phyloP scores from a whole-genome alignment of 306 rosid genomes.

The Parietaria judaica region DNA sequence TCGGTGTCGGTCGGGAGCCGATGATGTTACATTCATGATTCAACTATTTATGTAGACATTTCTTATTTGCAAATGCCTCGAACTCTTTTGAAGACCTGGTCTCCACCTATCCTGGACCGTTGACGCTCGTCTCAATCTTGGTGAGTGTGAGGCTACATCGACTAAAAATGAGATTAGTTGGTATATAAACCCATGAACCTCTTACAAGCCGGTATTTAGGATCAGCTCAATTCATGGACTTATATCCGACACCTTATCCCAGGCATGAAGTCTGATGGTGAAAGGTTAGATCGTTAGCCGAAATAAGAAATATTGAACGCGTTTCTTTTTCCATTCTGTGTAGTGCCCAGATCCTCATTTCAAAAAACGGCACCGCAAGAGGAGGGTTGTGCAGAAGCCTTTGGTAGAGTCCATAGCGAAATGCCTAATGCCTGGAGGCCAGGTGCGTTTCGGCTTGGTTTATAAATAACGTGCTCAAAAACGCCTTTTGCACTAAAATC shows the following conservation, averaged over 20 bases:
- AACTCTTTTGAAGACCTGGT: slow-evolving; percentile 66
- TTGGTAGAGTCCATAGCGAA: slow-evolving; percentile 51
- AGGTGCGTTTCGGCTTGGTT: slow-evolving; percentile 35
- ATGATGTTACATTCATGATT: slow-evolving; percentile 9
- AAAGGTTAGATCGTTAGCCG: background rate
- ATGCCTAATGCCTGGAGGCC: slow-evolving; percentile 52
- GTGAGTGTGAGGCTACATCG: slow-evolving; percentile 33
- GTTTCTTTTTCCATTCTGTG: slow-evolving; percentile 21
- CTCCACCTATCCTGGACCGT: slow-evolving; percentile 71
- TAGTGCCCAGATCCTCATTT: slow-evolving; percentile 99
- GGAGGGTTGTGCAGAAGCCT: slow-evolving; percentile 81
- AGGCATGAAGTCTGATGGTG: background rate
- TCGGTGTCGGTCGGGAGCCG: slow-evolving; percentile 1
- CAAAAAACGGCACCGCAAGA: slow-evolving; percentile 78
- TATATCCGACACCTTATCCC: background rate
- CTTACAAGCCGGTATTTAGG: no score
- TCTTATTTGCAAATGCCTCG: slow-evolving; percentile 75
- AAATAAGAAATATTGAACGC: slow-evolving; percentile 1
- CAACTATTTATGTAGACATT: slow-evolving; percentile 51
- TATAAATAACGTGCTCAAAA: background rate
- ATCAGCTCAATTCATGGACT: no score
- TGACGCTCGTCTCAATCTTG: slow-evolving; percentile 71
- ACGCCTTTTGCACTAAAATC: no score
- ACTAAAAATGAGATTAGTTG: no score
- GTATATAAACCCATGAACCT: no score